A percentile compares a stretch with the other conserved stretches of the same genome.
Evolutionary conservation across 2,329 filamentous ascomycete genomes (phyloP).

Genomic region (Trichoderma asperellum): DNA sequence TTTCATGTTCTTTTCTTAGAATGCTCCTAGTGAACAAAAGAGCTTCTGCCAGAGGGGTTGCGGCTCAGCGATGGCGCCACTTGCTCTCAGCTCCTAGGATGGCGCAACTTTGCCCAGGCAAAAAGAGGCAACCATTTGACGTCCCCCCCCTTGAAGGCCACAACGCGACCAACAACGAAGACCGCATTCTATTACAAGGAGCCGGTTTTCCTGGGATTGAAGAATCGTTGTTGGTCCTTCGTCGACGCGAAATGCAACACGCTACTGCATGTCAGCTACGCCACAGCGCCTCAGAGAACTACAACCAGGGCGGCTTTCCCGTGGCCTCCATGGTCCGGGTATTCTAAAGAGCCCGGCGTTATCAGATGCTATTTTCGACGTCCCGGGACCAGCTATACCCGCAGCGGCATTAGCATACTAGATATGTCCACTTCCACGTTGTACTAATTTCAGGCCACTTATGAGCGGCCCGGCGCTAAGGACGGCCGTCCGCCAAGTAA

Average conservation of each 20-base stretch:
- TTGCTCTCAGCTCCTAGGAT: neutral
- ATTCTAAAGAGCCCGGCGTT: neutral
- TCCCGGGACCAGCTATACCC: neutral
- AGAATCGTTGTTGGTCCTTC: neutral
- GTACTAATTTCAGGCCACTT: neutral
- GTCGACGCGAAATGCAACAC: neutral
- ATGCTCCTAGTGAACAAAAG: neutral
- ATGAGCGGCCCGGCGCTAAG: conserved; percentile 2
- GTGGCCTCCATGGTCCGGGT: neutral
- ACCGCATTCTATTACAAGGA: neutral
- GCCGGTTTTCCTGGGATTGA: neutral
- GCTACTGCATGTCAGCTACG: conserved; percentile 2
- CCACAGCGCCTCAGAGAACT: neutral
- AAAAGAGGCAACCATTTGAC: neutral
- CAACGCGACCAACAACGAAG: neutral
- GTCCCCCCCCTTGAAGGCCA: neutral
- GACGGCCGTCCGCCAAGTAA: neutral
- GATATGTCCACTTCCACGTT: neutral
- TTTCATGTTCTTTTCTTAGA: neutral
- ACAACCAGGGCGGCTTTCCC: neutral
- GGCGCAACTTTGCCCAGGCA: neutral
- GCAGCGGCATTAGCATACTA: neutral
- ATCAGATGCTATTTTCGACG: neutral
- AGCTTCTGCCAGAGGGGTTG: neutral
- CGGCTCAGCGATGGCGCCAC: neutral